These are phyloP conservation scores for Cryptococcus maquisensis DNA, from an alignment of 1,284 basidiomycete species.

Conservation along the genomic window DNA sequence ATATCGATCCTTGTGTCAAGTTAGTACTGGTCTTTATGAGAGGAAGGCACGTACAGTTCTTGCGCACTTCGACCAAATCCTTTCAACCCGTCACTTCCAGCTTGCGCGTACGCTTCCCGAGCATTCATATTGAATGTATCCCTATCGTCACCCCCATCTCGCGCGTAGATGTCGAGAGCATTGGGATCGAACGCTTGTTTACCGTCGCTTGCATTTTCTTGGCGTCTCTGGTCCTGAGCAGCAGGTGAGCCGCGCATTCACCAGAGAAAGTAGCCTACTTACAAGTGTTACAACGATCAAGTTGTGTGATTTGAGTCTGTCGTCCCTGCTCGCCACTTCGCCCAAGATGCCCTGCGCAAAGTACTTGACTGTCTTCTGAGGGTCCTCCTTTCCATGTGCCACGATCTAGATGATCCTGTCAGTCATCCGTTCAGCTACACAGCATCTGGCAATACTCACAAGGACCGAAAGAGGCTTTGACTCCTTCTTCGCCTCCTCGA, in stretches of 20 bases:
- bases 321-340: slow-evolving; percentile 9
- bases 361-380: slow-evolving; percentile 32
- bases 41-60: no score
- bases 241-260: no score
- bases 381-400: slow-evolving; percentile 39
- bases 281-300: slow-evolving; percentile 45
- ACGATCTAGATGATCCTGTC: slow-evolving; percentile 41
- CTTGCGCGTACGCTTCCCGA: slow-evolving; percentile 64
- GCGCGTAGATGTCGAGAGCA: slow-evolving; percentile 55
- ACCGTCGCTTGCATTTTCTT: slow-evolving; percentile 60
- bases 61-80: no score
- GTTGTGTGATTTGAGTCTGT: slow-evolving; percentile 25
- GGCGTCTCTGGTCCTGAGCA: slow-evolving; percentile 76
- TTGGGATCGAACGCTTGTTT: slow-evolving; percentile 60
- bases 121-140: neutral
- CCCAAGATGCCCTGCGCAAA: slow-evolving; percentile 40
- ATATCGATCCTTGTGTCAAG: neutral
- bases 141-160: neutral
- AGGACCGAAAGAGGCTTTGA: slow-evolving; percentile 29
- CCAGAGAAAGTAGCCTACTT: neutral
- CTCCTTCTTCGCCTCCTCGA: slow-evolving; percentile 36
- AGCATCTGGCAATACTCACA: slow-evolving; percentile 20
- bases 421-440: neutral
- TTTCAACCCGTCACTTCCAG: slow-evolving; percentile 54
- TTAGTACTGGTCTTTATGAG: no score